phyloP scores from a whole-genome alignment of 2,329 filamentous ascomycete genomes.

The Sclerotinia borealis region DNA sequence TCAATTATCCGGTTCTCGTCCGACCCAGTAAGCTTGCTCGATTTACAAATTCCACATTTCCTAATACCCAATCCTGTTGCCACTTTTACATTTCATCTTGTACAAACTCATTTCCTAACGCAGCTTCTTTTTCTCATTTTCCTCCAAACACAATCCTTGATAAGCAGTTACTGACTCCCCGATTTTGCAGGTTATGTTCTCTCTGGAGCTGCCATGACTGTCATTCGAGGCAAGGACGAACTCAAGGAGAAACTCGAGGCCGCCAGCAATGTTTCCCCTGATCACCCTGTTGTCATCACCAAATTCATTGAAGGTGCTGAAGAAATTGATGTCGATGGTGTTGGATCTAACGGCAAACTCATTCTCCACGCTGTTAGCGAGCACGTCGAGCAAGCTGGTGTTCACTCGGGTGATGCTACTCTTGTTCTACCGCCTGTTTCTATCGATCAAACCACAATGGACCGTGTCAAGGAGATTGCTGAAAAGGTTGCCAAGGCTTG shows the following conservation, averaged over 20 bases:
- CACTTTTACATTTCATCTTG: too few species aligned
- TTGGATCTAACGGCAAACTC: conserved; percentile 78
- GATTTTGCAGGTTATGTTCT: too few species aligned
- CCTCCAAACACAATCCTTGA: too few species aligned
- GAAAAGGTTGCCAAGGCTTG: conserved; percentile 94
- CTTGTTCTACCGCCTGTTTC: conserved; percentile 81
- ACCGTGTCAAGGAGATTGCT: conserved; percentile 89
- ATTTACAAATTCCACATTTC: too few species aligned
- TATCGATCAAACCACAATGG: conserved; percentile 71
- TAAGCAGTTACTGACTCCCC: too few species aligned
- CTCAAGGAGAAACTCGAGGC: conserved; percentile 93
- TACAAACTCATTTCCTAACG: too few species aligned
- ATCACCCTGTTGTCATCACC: conserved; percentile 96
- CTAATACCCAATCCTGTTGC: too few species aligned
- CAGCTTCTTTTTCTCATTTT: too few species aligned
- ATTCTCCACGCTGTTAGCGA: conserved; percentile 89
- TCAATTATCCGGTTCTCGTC: conserved; percentile 91
- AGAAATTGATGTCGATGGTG: conserved; percentile 95
- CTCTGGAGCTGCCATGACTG: conserved; percentile 96
- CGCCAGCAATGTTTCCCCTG: conserved; percentile 83
- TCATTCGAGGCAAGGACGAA: conserved; percentile 81
- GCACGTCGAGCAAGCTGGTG: conserved; percentile 94
- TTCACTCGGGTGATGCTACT: conserved; percentile 96
- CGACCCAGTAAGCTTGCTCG: too few species aligned
- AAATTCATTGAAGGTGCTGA: conserved; percentile 97